Percentiles rank a stretch among this genome's conserved stretches.
Conservation (phyloP, 2,329 filamentous ascomycete species). For the Pestalotiopsis sp. region DNA sequence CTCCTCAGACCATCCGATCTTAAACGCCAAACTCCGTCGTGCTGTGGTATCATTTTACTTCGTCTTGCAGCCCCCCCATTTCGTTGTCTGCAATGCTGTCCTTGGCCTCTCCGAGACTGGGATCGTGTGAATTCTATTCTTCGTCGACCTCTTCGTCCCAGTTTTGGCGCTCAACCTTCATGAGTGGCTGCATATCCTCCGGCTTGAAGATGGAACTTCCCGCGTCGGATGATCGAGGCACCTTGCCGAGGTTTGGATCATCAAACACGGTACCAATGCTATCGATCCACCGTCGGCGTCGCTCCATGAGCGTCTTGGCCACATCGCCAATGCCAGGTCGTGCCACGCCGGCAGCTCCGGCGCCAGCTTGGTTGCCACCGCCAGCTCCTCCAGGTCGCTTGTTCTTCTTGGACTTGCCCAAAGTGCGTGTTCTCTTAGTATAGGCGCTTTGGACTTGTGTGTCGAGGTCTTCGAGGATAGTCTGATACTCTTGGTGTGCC, state of each 20-base stretch:
- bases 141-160: slow-evolving; percentile 83
- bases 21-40: slow-evolving; percentile 7
- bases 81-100: neutral
- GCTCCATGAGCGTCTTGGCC: slow-evolving; percentile 90
- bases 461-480: slow-evolving; percentile 95
- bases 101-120: neutral
- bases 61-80: neutral
- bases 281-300: slow-evolving; percentile 85
- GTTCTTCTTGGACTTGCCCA: slow-evolving; percentile 92
- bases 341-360: slow-evolving; percentile 63
- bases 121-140: slow-evolving; percentile 38
- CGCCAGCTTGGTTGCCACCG: slow-evolving; percentile 67
- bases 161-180: slow-evolving; percentile 76
- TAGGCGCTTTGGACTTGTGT: slow-evolving; percentile 93
- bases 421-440: slow-evolving; percentile 89
- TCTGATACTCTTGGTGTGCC: slow-evolving; percentile 95
- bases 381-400: slow-evolving; percentile 77
- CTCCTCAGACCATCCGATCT: neutral
- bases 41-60: slow-evolving; percentile 13
- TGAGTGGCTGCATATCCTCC: slow-evolving; percentile 70
- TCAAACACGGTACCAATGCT: slow-evolving; percentile 91
- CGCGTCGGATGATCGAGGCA: slow-evolving; percentile 69
- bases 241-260: slow-evolving; percentile 72
- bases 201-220: slow-evolving; percentile 73
- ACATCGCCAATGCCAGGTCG: slow-evolving; percentile 87